Evolutionary conservation across 225 moss, liverwort and hornwort genomes (phyloP).

Genomic region (Marchantia paleacea): DNA sequence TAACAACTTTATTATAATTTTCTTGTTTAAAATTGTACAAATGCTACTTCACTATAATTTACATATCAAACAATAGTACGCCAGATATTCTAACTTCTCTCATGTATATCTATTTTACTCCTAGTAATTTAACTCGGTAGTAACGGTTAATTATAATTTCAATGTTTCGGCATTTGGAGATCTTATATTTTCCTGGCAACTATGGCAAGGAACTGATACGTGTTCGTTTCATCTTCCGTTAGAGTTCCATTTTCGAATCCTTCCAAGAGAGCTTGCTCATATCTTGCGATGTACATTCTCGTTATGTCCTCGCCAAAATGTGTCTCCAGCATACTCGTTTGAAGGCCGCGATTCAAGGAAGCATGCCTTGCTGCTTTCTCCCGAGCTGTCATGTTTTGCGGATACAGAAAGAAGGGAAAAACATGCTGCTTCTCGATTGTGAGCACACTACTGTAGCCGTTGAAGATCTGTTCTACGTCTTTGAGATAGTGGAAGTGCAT

Average conservation of each 20-base stretch:
- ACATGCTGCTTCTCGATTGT: background rate
- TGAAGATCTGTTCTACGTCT: background rate
- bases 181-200: no score
- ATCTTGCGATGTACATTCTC: background rate
- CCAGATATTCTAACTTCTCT: no score
- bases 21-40: no score
- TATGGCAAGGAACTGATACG: background rate
- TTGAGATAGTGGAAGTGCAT: background rate
- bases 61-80: no score
- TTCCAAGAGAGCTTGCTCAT: background rate
- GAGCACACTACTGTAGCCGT: background rate
- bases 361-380: background rate
- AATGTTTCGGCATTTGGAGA: no score
- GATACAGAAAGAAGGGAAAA: background rate
- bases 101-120: no score
- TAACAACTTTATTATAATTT: no score
- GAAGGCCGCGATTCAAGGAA: background rate
- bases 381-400: background rate
- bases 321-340: background rate
- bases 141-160: no score
- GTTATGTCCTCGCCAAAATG: constrained; percentile 7
- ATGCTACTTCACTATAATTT: no score
- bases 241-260: background rate
- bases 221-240: background rate
- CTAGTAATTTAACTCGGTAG: no score